Conservation (phyloP, 192 early-diverging fungal species). For the Obelidium mucronatum region DNA sequence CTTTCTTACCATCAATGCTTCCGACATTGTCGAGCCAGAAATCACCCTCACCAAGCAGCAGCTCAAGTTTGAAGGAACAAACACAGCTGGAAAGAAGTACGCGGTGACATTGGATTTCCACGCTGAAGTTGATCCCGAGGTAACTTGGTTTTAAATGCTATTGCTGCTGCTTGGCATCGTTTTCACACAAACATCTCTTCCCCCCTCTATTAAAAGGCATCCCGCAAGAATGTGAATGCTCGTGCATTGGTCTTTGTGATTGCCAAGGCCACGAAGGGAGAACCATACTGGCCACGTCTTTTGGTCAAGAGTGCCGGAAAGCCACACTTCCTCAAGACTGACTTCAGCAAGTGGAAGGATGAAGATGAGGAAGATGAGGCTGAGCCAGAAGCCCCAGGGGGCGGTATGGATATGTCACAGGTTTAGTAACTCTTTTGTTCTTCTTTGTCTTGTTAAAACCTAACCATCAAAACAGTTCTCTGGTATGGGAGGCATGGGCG, state of each 20-base stretch:
- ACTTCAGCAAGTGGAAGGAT: constrained; percentile 91
- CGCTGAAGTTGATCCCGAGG: constrained; percentile 75
- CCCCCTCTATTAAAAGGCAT: constrained; percentile 47
- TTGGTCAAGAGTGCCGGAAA: constrained; percentile 67
- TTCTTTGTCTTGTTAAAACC: no score
- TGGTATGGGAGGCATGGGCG: constrained; percentile 63
- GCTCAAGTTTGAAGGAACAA: constrained; percentile 70
- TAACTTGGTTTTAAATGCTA: constrained; percentile 40
- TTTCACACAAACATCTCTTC: neutral
- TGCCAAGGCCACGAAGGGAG: constrained; percentile 72
- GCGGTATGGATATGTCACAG: constrained; percentile 74
- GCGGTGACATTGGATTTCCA: constrained; percentile 77
- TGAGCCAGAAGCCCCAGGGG: constrained; percentile 45
- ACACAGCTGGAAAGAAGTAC: constrained; percentile 71
- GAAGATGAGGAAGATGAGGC: constrained; percentile 93
- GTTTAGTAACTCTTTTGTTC: constrained; percentile 31
- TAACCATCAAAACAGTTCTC: constrained; percentile 67
- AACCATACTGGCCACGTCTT: constrained; percentile 86
- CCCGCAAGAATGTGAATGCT: constrained; percentile 69
- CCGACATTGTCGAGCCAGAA: constrained; percentile 66
- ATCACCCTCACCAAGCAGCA: constrained; percentile 62
- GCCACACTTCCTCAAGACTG: constrained; percentile 84
- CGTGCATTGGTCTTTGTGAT: constrained; percentile 75
- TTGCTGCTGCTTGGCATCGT: neutral
- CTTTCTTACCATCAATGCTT: constrained; percentile 82